Percentiles rank a stretch among this genome's conserved stretches.
These are phyloP conservation scores for Piper longum DNA, from an alignment of 164 flowering plant species.

Conservation along the genomic window DNA sequence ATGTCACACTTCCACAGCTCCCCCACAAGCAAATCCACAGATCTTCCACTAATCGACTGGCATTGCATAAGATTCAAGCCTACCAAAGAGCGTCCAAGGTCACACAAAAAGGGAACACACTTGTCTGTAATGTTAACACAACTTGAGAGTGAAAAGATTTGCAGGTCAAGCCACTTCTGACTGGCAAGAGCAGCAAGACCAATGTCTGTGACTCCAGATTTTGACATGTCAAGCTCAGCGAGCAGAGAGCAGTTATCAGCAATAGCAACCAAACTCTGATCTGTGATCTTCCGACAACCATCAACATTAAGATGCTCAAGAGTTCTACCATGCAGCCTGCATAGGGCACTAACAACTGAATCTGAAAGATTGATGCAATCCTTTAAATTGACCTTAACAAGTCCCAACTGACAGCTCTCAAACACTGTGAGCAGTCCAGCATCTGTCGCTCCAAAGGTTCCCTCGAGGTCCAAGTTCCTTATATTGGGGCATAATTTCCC, in stretches of 20 bases:
- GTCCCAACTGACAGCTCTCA: slow-evolving; percentile 32
- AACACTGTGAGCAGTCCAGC: slow-evolving; percentile 40
- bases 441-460: slow-evolving; percentile 51
- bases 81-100: slow-evolving; percentile 38
- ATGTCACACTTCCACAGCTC: slow-evolving; percentile 62
- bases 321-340: slow-evolving; percentile 40
- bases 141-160: slow-evolving; percentile 50
- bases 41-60: slow-evolving; percentile 31
- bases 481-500: slow-evolving; percentile 55
- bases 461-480: slow-evolving; percentile 42
- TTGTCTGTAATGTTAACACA: slow-evolving; percentile 46
- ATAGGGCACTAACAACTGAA: slow-evolving; percentile 27
- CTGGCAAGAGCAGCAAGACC: slow-evolving; percentile 42
- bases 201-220: slow-evolving; percentile 35
- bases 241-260: slow-evolving; percentile 47
- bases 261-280: slow-evolving; percentile 42
- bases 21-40: slow-evolving; percentile 33
- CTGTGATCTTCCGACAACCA: slow-evolving; percentile 47
- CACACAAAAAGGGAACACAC: slow-evolving; percentile 30
- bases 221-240: slow-evolving; percentile 48
- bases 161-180: slow-evolving; percentile 29
- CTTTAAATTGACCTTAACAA: slow-evolving; percentile 44
- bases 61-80: slow-evolving; percentile 70
- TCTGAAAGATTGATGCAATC: slow-evolving; percentile 55
- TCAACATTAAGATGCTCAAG: slow-evolving; percentile 50